These are phyloP conservation scores for Cladosporium sp. DNA, from an alignment of 2,329 filamentous ascomycete genomes.

Conservation along the genomic window DNA sequence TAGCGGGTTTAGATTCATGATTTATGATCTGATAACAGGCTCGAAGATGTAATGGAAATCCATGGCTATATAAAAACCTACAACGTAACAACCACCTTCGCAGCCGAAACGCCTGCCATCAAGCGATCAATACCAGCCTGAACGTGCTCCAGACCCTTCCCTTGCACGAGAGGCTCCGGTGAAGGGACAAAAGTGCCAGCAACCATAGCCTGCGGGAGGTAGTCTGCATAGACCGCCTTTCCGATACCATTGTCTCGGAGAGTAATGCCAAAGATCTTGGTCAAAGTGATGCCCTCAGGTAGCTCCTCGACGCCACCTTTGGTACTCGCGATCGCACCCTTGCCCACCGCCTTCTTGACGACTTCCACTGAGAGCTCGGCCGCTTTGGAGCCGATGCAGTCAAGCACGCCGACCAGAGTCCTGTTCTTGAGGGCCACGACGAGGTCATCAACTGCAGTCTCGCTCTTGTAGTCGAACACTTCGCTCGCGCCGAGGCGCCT, in stretches of 20 bases:
- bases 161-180: conserved; percentile 38
- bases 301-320: conserved; percentile 27
- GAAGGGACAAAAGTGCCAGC: conserved; percentile 34
- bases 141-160: conserved; percentile 40
- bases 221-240: conserved; percentile 30
- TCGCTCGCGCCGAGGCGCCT: conserved; percentile 42
- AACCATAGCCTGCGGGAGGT: conserved; percentile 31
- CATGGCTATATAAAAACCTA: background rate
- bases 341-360: conserved; percentile 23
- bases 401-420: conserved; percentile 29
- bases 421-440: conserved; percentile 28
- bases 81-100: conserved; percentile 41
- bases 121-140: conserved; percentile 39
- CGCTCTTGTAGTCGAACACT: conserved; percentile 42
- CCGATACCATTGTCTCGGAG: conserved; percentile 30
- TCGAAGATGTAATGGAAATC: too few relatives aligned
- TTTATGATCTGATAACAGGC: too few relatives aligned
- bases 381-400: conserved; percentile 16
- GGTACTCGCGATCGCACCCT: conserved; percentile 18
- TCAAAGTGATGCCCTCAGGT: conserved; percentile 26
- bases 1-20: too few relatives aligned
- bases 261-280: conserved; percentile 26
- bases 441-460: conserved; percentile 22
- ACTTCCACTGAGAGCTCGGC: conserved; percentile 15
- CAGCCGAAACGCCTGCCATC: conserved; percentile 39